These are phyloP conservation scores for Puccinia polysora DNA, from an alignment of 1,284 basidiomycete species.

Conservation along the genomic window DNA sequence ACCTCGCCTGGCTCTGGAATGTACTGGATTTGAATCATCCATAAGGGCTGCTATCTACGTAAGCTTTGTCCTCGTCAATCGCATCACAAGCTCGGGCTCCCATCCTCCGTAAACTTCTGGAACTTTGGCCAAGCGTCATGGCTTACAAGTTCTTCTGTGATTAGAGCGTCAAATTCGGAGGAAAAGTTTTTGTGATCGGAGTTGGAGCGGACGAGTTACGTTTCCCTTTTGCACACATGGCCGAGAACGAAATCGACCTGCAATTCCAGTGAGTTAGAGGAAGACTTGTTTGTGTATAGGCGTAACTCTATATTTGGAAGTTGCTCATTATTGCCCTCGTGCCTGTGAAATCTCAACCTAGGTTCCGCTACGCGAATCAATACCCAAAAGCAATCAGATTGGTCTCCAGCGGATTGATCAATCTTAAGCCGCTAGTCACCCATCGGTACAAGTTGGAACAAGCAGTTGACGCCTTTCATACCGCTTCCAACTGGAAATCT, in stretches of 20 bases:
- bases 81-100: neutral
- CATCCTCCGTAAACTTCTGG: conserved; percentile 11
- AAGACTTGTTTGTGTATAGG: conserved; percentile 52
- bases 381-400: conserved; percentile 79
- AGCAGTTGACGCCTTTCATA: conserved; percentile 73
- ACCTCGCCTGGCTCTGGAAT: conserved; percentile 65
- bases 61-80: conserved; percentile 46
- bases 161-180: conserved; percentile 56
- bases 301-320: neutral
- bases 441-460: conserved; percentile 72
- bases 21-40: conserved; percentile 80
- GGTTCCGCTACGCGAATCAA: conserved; percentile 54
- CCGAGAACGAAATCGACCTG: conserved; percentile 58
- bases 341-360: conserved; percentile 48
- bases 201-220: conserved; percentile 55
- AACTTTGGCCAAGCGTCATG: neutral
- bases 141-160: neutral
- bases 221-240: conserved; percentile 57
- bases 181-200: conserved; percentile 59
- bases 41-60: conserved; percentile 75
- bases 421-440: conserved; percentile 82
- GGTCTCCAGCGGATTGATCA: conserved; percentile 69
- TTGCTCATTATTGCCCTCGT: conserved; percentile 39
- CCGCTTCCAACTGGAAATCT: conserved; percentile 63
- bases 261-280: conserved; percentile 58